Evolutionary conservation across 2,329 filamentous ascomycete genomes (phyloP).

Genomic region (Ceratocystis diversiconidia): DNA sequence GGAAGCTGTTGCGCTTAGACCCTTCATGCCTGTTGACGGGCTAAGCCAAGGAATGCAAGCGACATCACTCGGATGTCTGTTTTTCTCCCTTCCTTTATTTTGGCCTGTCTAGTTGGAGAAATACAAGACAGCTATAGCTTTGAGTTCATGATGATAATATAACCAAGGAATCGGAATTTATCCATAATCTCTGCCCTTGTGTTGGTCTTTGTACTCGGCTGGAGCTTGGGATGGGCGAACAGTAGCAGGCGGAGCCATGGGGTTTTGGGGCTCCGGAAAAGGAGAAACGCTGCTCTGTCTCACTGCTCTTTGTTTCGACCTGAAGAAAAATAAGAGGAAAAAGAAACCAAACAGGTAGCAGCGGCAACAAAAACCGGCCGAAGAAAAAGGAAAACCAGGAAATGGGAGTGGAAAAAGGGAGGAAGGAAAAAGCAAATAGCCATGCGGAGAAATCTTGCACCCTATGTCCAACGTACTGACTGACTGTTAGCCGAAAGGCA

Average conservation of each 20-base stretch:
- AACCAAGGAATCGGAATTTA: background rate
- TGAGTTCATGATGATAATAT: background rate
- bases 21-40: background rate
- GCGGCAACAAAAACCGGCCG: background rate
- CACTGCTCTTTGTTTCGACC: background rate
- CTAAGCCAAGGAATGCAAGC: background rate
- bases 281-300: no score
- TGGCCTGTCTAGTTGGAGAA: background rate
- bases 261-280: no score
- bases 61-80: background rate
- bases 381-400: background rate
- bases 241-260: background rate
- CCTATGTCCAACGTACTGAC: no score
- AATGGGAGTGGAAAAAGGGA: background rate
- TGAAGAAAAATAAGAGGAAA: background rate
- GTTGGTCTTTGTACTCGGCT: no score
- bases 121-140: background rate
- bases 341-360: background rate
- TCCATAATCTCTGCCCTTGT: background rate
- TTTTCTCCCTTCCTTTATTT: background rate
- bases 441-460: no score
- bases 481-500: no score
- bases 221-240: no score
- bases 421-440: background rate
- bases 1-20: background rate